Conservation (phyloP, 106 monocot genomes). For the Narthecium ossifragum region DNA sequence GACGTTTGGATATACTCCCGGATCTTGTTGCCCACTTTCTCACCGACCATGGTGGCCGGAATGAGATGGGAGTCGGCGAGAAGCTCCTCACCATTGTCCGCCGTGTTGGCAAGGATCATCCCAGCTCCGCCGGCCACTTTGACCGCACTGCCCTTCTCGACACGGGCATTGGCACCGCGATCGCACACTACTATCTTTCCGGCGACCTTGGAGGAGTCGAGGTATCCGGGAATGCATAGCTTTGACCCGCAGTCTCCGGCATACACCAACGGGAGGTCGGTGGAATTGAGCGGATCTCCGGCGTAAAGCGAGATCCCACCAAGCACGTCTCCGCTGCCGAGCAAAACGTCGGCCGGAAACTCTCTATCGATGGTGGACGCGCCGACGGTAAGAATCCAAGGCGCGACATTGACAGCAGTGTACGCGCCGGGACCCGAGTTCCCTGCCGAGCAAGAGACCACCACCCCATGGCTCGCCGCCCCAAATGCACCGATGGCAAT, state of each 20-base stretch:
- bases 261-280: slow-evolving; percentile 44
- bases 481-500: slow-evolving; percentile 75
- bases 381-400: slow-evolving; percentile 93
- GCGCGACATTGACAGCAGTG: slow-evolving; percentile 69
- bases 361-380: slow-evolving; percentile 82
- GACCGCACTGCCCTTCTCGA: slow-evolving; percentile 75
- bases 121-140: slow-evolving; percentile 76
- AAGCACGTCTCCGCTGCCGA: slow-evolving; percentile 45
- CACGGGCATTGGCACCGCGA: slow-evolving; percentile 55
- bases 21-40: slow-evolving; percentile 46
- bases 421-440: slow-evolving; percentile 59
- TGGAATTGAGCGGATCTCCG: slow-evolving; percentile 18
- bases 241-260: slow-evolving; percentile 48
- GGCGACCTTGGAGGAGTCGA: slow-evolving; percentile 42
- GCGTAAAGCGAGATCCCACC: slow-evolving; percentile 74
- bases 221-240: slow-evolving; percentile 39
- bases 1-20: slow-evolving; percentile 34
- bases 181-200: slow-evolving; percentile 89
- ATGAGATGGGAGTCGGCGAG: slow-evolving; percentile 77
- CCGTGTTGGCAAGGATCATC: slow-evolving; percentile 84
- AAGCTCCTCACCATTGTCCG: slow-evolving; percentile 61
- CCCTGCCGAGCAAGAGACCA: slow-evolving; percentile 79
- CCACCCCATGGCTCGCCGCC: slow-evolving; percentile 48
- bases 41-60: slow-evolving; percentile 74
- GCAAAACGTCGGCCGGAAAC: slow-evolving; percentile 72